Evolutionary conservation across 2,329 filamentous ascomycete species (phyloP).

Genomic region (Cordyceps javanica): DNA sequence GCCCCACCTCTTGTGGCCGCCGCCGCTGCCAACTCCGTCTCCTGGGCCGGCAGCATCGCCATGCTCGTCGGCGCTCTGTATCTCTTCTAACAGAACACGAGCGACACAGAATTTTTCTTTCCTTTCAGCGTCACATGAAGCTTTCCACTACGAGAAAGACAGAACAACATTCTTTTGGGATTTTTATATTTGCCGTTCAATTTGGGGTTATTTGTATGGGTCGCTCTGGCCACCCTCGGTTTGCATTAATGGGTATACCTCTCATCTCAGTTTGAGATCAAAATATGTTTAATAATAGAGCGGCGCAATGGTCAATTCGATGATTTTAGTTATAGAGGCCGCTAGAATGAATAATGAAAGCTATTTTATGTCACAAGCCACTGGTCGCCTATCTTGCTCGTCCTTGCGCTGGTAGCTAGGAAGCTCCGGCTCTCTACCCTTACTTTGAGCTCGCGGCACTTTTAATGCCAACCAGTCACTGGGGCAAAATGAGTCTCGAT

Average conservation of each 20-base stretch:
- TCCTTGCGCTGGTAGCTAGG: too few relatives aligned
- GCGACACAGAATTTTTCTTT: not conserved
- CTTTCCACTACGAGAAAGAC: not conserved
- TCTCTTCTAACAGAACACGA: not conserved
- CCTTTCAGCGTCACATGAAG: not conserved
- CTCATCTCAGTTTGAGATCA: not conserved
- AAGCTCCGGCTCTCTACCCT: too few relatives aligned
- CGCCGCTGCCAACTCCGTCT: not conserved
- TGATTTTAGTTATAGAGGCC: not conserved
- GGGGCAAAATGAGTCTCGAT: too few relatives aligned
- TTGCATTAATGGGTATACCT: not conserved
- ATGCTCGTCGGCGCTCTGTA: not conserved
- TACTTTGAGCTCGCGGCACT: too few relatives aligned
- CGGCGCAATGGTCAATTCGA: not conserved
- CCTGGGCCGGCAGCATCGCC: not conserved
- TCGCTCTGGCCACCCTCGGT: not conserved
- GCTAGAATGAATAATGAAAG: not conserved
- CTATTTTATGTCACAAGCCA: too few relatives aligned
- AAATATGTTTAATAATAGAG: not conserved
- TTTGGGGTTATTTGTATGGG: too few relatives aligned
- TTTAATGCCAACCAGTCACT: too few relatives aligned
- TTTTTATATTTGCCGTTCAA: not conserved
- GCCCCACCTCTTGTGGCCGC: not conserved
- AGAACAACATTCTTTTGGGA: not conserved
- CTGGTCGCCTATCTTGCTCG: too few relatives aligned